Percentiles rank a stretch among this genome's conserved stretches.
Conservation (phyloP, 2,329 filamentous ascomycete genomes). For the Exophiala mesophila region DNA sequence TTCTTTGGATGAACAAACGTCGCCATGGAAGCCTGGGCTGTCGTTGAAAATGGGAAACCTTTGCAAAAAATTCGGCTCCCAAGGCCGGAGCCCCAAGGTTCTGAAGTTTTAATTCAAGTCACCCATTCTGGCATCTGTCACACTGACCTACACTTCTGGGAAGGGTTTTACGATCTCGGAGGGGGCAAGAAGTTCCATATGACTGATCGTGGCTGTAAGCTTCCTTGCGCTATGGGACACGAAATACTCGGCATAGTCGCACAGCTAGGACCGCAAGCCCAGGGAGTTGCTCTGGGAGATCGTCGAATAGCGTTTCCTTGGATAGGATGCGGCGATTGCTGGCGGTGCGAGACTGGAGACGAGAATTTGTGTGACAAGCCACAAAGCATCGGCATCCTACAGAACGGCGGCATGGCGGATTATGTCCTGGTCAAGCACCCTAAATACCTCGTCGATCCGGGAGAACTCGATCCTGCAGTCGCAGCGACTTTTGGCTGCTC, state of each 20-base stretch:
- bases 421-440: constrained; percentile 17
- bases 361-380: constrained; percentile 9
- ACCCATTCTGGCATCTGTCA: constrained; percentile 12
- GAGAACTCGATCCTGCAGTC: background rate
- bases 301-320: constrained; percentile 12
- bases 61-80: constrained; percentile 13
- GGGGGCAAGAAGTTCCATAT: constrained; percentile 10
- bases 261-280: constrained; percentile 3
- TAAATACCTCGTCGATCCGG: constrained; percentile 16
- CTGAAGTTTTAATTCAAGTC: constrained; percentile 9
- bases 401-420: constrained; percentile 12
- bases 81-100: background rate
- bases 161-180: constrained; percentile 36
- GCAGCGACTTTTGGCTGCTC: constrained; percentile 4
- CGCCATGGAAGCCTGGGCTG: constrained; percentile 5
- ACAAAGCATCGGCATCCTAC: constrained; percentile 2
- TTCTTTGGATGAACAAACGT: too few relatives aligned
- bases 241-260: constrained; percentile 59
- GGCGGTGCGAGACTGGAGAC: constrained; percentile 9
- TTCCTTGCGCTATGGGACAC: constrained; percentile 45
- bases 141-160: constrained; percentile 47
- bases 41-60: constrained; percentile 12
- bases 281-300: background rate
- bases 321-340: constrained; percentile 8
- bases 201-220: constrained; percentile 42